A percentile compares a stretch with the other conserved stretches of the same genome.
phyloP scores from a whole-genome alignment of 2,329 filamentous ascomycete species.

The Ramularia collo-cygni region DNA sequence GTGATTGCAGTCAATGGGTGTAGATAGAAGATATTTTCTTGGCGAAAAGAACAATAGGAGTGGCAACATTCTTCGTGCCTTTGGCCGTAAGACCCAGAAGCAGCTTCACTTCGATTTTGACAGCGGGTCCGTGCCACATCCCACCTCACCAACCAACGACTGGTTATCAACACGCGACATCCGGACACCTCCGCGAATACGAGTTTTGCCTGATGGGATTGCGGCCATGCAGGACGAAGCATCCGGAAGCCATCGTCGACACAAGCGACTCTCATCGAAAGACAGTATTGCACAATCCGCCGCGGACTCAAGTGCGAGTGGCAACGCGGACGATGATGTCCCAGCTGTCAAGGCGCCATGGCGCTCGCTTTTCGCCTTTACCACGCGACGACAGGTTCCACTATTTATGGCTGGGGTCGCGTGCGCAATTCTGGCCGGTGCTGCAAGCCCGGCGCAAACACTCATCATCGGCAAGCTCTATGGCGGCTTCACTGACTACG shows the following conservation, averaged over 20 bases:
- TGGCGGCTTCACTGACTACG: constrained; percentile 61
- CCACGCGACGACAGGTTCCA: constrained; percentile 52
- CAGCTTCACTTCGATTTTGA: constrained; percentile 12
- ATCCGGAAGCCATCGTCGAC: constrained; percentile 12
- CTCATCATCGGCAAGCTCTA: constrained; percentile 71
- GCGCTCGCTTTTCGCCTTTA: constrained; percentile 65
- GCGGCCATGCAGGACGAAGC: constrained; percentile 12
- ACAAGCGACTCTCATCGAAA: constrained; percentile 13
- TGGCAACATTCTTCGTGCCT: constrained; percentile 19
- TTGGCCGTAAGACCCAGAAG: constrained; percentile 7
- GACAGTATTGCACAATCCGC: constrained; percentile 11
- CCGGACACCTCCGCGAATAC: too few relatives aligned
- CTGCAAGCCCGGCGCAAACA: constrained; percentile 58
- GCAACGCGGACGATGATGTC: constrained; percentile 2
- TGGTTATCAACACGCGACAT: too few relatives aligned
- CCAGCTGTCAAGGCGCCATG: constrained; percentile 31
- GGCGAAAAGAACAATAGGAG: constrained; percentile 29
- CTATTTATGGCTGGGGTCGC: constrained; percentile 50
- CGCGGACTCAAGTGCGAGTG: constrained; percentile 1
- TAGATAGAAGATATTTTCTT: constrained; percentile 13
- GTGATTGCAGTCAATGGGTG: constrained; percentile 3
- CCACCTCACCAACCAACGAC: neutral
- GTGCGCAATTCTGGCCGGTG: constrained; percentile 54
- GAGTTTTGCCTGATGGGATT: neutral
- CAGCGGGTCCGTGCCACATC: constrained; percentile 12